Evolutionary conservation across 495 filamentous ascomycete species (phyloP), one percentile per base, ranked within the genome.

Genomic region (Penicillium tannophilum): DNA sequence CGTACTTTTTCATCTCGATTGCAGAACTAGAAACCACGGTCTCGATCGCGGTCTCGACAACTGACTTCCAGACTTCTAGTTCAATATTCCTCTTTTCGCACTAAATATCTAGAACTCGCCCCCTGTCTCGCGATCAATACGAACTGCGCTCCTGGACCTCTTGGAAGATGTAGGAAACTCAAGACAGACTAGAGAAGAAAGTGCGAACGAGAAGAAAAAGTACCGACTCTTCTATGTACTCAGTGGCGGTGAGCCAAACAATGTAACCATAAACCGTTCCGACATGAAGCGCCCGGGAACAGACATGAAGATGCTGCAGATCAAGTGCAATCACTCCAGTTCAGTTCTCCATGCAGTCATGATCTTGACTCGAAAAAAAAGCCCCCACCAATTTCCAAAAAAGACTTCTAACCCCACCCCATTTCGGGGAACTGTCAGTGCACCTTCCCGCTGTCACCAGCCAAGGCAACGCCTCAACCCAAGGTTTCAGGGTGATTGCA

Each of bases 401-500:
- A 31, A 30, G 45, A 20, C 17, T 7, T 33, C 20, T 4, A 26
- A 14, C 36, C 39, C 36, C 31, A 53, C 51, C 33, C 52, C 52
- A 8, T 19, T 44, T n/a, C 6, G 11, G 30, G 50, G 17, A 28
- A 47, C 14, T 19, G 42, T 31, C 36, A 26, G 52, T 54, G 35
- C 36, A 28, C 58, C 45, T 51, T 53, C 58, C 66, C 63, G 63
- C 63, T 66, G 66, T 64, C 66, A 67, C 44, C 31, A 52, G 45
- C 61, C 55, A 59, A 56, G 52, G 20, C 19, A 54, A 47, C 54
- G 59, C 59, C 61, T 67, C 56, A 56, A 30, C 49, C 20, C 41
- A 33, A 49, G 16, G 67, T 70, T 70, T 70, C 67, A 70, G 64
- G 62, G 55, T 65, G 46, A 63, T 65, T 62, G 62, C 58, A 60